phyloP scores from a whole-genome alignment of 1,284 basidiomycete species.

The Apiotrichum sp. region DNA sequence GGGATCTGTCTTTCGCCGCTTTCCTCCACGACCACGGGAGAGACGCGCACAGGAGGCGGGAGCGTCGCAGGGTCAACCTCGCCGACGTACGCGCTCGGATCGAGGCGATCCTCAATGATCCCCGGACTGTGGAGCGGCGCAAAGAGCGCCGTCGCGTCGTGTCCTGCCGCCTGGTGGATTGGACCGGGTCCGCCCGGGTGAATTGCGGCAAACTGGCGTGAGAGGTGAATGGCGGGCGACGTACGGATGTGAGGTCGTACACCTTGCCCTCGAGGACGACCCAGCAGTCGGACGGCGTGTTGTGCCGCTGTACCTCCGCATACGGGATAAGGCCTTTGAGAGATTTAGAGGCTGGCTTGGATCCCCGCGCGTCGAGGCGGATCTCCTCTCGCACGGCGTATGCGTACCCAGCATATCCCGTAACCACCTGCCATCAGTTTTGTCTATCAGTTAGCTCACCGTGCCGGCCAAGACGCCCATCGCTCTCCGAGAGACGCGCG shows the following conservation, averaged over 20 bases:
- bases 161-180: slow-evolving; percentile 39
- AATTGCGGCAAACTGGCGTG: slow-evolving; percentile 31
- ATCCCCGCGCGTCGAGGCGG: too few species aligned
- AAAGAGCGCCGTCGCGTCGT: slow-evolving; percentile 41
- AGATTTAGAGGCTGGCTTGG: too few species aligned
- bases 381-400: too few species aligned
- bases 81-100: slow-evolving; percentile 26
- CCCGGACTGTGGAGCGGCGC: slow-evolving; percentile 43
- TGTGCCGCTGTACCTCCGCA: slow-evolving; percentile 41
- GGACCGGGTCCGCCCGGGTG: slow-evolving; percentile 43
- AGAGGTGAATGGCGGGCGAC: slow-evolving; percentile 4
- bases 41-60: slow-evolving; percentile 2
- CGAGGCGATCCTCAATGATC: slow-evolving; percentile 41
- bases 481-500: too few species aligned
- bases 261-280: slow-evolving; percentile 44
- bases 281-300: slow-evolving; percentile 39
- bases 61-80: slow-evolving; percentile 30
- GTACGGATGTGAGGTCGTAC: slow-evolving; percentile 44
- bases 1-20: slow-evolving; percentile 26
- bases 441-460: too few species aligned
- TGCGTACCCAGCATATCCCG: too few species aligned
- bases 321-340: slow-evolving; percentile 21
- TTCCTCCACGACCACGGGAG: slow-evolving; percentile 5
- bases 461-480: too few species aligned
- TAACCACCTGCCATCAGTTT: too few species aligned